These are phyloP conservation scores for Parastagonospora avenae DNA, from an alignment of 2,329 filamentous ascomycete species.

Conservation along the genomic window DNA sequence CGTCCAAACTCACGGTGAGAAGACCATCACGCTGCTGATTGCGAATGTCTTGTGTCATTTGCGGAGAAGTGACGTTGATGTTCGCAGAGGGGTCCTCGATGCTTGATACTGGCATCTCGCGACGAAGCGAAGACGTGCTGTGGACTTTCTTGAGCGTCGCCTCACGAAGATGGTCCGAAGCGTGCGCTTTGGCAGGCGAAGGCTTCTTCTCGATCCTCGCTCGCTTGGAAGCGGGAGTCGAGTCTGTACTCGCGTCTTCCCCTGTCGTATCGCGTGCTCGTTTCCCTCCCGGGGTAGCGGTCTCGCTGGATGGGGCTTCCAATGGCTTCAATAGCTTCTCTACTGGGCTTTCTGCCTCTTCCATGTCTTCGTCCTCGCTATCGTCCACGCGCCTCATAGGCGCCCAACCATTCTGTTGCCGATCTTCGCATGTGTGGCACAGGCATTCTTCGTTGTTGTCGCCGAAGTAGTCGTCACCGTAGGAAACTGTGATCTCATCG, in stretches of 20 bases:
- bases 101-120: conserved; percentile 38
- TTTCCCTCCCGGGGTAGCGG: conserved; percentile 21
- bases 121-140: conserved; percentile 37
- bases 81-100: conserved; percentile 36
- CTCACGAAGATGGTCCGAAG: conserved; percentile 25
- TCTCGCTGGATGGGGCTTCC: conserved; percentile 10
- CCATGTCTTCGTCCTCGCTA: conserved; percentile 34
- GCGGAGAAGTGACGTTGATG: conserved; percentile 15
- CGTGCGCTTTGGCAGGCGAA: conserved; percentile 12
- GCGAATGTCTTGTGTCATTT: conserved; percentile 30
- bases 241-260: conserved; percentile 16
- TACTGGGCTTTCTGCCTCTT: conserved; percentile 3
- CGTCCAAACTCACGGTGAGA: conserved; percentile 35
- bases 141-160: conserved; percentile 39
- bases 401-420: conserved; percentile 81
- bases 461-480: conserved; percentile 95
- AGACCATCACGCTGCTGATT: conserved; percentile 40
- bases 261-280: conserved; percentile 33
- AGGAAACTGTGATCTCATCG: conserved; percentile 95
- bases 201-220: conserved; percentile 15
- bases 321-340: conserved; percentile 5
- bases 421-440: conserved; percentile 82
- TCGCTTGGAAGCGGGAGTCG: conserved; percentile 20
- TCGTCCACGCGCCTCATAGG: conserved; percentile 47
- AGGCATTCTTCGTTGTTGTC: conserved; percentile 94